These are phyloP conservation scores for Dictyostelium citrinum DNA, from an alignment of 78 protist genomes.

Conservation along the genomic window DNA sequence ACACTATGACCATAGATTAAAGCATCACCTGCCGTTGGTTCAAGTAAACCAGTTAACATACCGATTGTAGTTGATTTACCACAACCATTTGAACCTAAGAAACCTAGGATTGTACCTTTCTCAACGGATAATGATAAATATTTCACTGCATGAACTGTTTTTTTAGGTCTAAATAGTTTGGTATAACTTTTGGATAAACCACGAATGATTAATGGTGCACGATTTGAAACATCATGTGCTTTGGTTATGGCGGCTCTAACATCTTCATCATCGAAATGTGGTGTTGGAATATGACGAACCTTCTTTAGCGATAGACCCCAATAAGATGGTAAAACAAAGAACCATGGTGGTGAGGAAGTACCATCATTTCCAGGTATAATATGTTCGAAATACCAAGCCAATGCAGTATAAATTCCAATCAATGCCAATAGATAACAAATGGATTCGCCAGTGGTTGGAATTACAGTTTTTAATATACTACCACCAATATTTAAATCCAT, in stretches of 20 bases:
- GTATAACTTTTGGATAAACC: conserved; percentile 59
- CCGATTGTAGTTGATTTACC: conserved; percentile 92
- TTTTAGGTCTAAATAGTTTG: background rate
- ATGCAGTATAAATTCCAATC: background rate
- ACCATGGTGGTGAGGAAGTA: conserved; percentile 59
- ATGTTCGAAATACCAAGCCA: conserved; percentile 83
- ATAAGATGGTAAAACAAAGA: conserved; percentile 57
- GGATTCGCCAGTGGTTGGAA: conserved; percentile 35
- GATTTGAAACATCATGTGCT: conserved; percentile 17
- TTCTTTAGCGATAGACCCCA: conserved; percentile 72
- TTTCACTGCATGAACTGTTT: conserved; percentile 67
- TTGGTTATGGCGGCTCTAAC: conserved; percentile 2
- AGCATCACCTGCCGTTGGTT: conserved; percentile 79
- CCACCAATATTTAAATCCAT: background rate
- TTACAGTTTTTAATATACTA: background rate
- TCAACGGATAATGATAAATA: conserved; percentile 61
- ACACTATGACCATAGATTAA: conserved; percentile 52
- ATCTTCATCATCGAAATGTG: conserved; percentile 36
- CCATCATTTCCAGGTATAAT: conserved; percentile 81
- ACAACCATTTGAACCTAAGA: conserved; percentile 89
- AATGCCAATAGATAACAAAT: background rate
- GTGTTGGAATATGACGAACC: background rate
- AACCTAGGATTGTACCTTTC: conserved; percentile 13
- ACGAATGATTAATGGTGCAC: conserved; percentile 32
- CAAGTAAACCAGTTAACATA: conserved; percentile 86